Percentiles rank a stretch among this genome's conserved stretches.
Conservation (phyloP, 495 filamentous ascomycete species). For the Aspergillus nidulans region DNA sequence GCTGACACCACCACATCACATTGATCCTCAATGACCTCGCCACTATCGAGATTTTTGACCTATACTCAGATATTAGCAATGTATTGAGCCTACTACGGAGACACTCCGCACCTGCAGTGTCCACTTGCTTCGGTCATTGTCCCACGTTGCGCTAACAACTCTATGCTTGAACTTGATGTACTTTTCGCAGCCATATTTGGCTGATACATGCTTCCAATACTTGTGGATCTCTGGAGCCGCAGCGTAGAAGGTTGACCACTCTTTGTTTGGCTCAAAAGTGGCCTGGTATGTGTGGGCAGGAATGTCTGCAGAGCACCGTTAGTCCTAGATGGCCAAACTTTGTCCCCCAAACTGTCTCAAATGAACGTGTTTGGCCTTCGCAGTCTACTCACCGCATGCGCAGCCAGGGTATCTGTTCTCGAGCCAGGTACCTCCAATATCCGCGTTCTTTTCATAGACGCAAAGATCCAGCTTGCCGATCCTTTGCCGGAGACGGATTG, state of each 20-base stretch:
- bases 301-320: conserved; percentile 25
- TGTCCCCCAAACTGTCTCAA: background rate
- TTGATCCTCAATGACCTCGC: conserved; percentile 34
- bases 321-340: background rate
- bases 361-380: background rate
- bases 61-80: background rate
- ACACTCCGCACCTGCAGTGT: conserved; percentile 32
- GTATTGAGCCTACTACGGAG: background rate
- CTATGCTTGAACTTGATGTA: conserved; percentile 38
- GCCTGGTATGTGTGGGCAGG: conserved; percentile 48
- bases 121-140: conserved; percentile 42
- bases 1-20: conserved; percentile 56
- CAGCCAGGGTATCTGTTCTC: conserved; percentile 69
- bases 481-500: conserved; percentile 54
- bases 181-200: conserved; percentile 39
- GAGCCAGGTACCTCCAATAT: conserved; percentile 69
- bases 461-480: conserved; percentile 56
- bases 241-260: conserved; percentile 59
- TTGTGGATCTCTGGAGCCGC: conserved; percentile 51
- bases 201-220: conserved; percentile 48
- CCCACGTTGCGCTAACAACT: conserved; percentile 37
- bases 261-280: conserved; percentile 50
- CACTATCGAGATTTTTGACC: conserved; percentile 40
- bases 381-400: conserved; percentile 38
- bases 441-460: conserved; percentile 76